A percentile compares a stretch with the other conserved stretches of the same genome.
These are phyloP conservation scores for Uromyces viciae-fabae DNA, from an alignment of 1,284 basidiomycete genomes.

Conservation along the genomic window DNA sequence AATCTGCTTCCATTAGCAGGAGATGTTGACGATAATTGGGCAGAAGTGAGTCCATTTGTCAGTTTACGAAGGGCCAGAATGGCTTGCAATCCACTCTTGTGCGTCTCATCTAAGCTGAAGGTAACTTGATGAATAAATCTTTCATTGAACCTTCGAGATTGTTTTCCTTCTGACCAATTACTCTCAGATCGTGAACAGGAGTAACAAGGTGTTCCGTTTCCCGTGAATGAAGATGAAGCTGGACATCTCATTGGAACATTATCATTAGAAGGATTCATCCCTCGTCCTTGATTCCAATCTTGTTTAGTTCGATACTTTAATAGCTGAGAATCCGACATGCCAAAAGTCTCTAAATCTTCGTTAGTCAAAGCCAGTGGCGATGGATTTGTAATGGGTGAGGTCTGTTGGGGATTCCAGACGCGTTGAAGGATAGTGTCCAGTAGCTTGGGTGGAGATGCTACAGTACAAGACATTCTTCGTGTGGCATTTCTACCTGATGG, in stretches of 20 bases:
- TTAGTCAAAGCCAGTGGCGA: conserved; percentile 2
- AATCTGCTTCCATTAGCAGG: background rate
- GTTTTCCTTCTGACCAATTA: background rate
- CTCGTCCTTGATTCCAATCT: background rate
- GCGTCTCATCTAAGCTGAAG: conserved; percentile 26
- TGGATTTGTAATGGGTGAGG: background rate
- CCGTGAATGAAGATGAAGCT: background rate
- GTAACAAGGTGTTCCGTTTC: background rate
- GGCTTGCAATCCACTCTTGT: conserved; percentile 16
- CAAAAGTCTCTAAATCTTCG: conserved; percentile 10
- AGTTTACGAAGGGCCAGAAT: background rate
- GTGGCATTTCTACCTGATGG: background rate
- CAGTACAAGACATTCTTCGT: conserved; percentile 14
- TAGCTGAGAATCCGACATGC: conserved; percentile 17
- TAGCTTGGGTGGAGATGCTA: background rate
- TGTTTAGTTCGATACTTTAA: conserved; percentile 13
- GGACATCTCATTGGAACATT: background rate
- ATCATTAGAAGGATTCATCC: background rate
- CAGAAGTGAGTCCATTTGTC: conserved; percentile 12
- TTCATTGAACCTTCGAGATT: background rate
- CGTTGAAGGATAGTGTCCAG: conserved; percentile 16
- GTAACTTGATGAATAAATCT: conserved; percentile 22
- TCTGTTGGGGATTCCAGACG: conserved; percentile 5
- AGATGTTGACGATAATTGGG: background rate
- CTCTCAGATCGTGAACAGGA: background rate